phyloP scores from a whole-genome alignment of 805 yeast species.

The Lipomyces sp. region DNA sequence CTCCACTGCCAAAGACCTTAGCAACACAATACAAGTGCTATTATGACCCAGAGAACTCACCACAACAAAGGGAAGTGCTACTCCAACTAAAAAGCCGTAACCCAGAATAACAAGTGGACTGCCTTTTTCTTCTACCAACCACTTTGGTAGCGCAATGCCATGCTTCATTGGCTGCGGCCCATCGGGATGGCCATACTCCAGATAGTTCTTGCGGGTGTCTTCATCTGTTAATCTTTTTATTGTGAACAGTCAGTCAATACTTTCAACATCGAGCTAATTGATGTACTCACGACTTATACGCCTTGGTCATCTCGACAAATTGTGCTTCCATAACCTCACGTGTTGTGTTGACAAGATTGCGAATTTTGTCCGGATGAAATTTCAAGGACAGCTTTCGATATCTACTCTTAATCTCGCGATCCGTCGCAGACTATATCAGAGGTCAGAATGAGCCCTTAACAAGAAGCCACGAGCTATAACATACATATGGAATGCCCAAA shows the following conservation, averaged over 20 bases:
- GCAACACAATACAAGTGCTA: neutral
- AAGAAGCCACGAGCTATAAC: slow-evolving; percentile 4
- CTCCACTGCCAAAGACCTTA: slow-evolving; percentile 45
- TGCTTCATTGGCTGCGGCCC: slow-evolving; percentile 90
- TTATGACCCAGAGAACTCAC: slow-evolving; percentile 40
- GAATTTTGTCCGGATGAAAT: slow-evolving; percentile 92
- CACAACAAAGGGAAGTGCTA: slow-evolving; percentile 78
- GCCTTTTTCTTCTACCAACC: slow-evolving; percentile 80
- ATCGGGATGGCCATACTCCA: slow-evolving; percentile 95
- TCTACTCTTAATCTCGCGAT: slow-evolving; percentile 75
- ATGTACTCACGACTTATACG: slow-evolving; percentile 70
- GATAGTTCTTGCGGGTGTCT: slow-evolving; percentile 74
- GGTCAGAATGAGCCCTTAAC: neutral
- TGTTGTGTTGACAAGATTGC: slow-evolving; percentile 58
- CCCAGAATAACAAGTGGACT: slow-evolving; percentile 66
- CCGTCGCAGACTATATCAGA: slow-evolving; percentile 57
- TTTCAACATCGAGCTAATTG: neutral
- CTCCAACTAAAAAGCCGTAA: slow-evolving; percentile 75
- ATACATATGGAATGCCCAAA: slow-evolving; percentile 63
- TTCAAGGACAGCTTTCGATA: slow-evolving; percentile 86
- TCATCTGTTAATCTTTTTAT: slow-evolving; percentile 75
- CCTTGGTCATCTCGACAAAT: slow-evolving; percentile 82
- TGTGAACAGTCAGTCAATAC: neutral
- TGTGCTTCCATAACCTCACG: slow-evolving; percentile 72
- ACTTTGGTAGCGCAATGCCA: slow-evolving; percentile 94